A percentile compares a stretch with the other conserved stretches of the same genome.
These are phyloP conservation scores for Aspergillus ustus DNA, from an alignment of 2,329 filamentous ascomycete species.

Conservation along the genomic window DNA sequence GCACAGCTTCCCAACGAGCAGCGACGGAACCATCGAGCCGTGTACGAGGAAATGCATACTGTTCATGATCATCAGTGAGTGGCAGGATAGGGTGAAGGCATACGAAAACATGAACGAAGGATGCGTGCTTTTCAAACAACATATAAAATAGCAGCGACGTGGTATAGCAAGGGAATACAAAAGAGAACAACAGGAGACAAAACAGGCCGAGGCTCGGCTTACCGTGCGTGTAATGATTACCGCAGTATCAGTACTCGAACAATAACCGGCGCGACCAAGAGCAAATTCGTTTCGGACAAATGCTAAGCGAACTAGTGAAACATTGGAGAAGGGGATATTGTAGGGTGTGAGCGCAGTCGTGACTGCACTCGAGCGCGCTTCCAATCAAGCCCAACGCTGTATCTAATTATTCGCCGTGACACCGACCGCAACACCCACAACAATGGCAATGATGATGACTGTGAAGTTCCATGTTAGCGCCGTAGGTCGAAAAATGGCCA, in stretches of 20 bases:
- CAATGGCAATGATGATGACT: conserved; percentile 61
- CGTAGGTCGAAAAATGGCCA: too few species aligned
- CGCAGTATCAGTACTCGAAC: conserved; percentile 6
- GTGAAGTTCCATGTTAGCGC: neutral
- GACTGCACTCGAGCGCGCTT: neutral
- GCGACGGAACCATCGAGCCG: conserved; percentile 25
- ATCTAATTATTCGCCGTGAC: conserved; percentile 42
- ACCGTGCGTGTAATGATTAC: conserved; percentile 16
- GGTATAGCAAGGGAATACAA: conserved; percentile 29
- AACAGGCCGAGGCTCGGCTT: conserved; percentile 23
- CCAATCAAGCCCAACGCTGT: neutral
- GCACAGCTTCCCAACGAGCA: conserved; percentile 31
- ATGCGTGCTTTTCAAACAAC: conserved; percentile 23
- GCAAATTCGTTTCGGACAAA: conserved; percentile 16
- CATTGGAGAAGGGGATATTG: conserved; percentile 10
- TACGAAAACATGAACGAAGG: neutral
- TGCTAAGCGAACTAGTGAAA: conserved; percentile 14
- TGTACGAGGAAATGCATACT: conserved; percentile 22
- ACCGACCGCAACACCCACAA: conserved; percentile 56
- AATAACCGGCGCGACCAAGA: conserved; percentile 13
- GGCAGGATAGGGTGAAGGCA: conserved; percentile 14
- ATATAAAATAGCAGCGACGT: conserved; percentile 18
- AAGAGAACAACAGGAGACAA: conserved; percentile 24
- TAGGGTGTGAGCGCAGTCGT: neutral
- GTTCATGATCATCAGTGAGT: conserved; percentile 29